A percentile compares a stretch with the other conserved stretches of the same genome.
These are phyloP conservation scores for Pseudogymnoascus sp. DNA, from an alignment of 2,329 filamentous ascomycete species.

Conservation along the genomic window DNA sequence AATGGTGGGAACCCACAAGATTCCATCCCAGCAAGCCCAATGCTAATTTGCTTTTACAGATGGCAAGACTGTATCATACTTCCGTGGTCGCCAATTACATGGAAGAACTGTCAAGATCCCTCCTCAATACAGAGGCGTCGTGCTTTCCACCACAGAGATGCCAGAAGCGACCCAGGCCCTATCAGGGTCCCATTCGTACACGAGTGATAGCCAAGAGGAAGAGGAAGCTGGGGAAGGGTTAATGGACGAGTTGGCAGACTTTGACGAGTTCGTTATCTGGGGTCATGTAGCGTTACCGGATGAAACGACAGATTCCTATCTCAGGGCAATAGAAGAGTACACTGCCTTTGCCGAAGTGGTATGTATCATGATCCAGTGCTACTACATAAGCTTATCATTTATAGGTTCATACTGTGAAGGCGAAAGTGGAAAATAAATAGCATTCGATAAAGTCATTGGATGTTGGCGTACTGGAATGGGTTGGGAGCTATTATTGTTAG, in stretches of 20 bases:
- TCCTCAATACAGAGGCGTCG: conserved; percentile 59
- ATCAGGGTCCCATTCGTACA: conserved; percentile 22
- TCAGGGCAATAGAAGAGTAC: conserved; percentile 75
- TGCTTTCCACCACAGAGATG: conserved; percentile 44
- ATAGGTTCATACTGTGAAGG: neutral
- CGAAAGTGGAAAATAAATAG: neutral
- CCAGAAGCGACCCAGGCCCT: conserved; percentile 30
- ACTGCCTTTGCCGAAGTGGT: conserved; percentile 64
- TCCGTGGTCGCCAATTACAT: conserved; percentile 72
- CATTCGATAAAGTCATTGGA: neutral
- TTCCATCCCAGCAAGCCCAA: neutral
- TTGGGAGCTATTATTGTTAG: neutral
- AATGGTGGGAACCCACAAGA: conserved; percentile 34
- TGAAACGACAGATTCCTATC: conserved; percentile 57
- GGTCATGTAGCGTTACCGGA: conserved; percentile 64
- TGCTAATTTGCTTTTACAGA: conserved; percentile 32
- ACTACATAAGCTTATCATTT: neutral
- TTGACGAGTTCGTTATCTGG: conserved; percentile 77
- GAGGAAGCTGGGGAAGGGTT: conserved; percentile 43
- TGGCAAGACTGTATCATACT: conserved; percentile 52
- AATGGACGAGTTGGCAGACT: conserved; percentile 58
- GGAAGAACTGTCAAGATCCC: conserved; percentile 63
- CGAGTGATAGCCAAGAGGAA: conserved; percentile 39
- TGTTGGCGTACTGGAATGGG: neutral
- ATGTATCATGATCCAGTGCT: conserved; percentile 11